Base-by-base conservation (phyloP, 192 early-diverging fungal genomes). In the Coemansia sp. region DNA sequence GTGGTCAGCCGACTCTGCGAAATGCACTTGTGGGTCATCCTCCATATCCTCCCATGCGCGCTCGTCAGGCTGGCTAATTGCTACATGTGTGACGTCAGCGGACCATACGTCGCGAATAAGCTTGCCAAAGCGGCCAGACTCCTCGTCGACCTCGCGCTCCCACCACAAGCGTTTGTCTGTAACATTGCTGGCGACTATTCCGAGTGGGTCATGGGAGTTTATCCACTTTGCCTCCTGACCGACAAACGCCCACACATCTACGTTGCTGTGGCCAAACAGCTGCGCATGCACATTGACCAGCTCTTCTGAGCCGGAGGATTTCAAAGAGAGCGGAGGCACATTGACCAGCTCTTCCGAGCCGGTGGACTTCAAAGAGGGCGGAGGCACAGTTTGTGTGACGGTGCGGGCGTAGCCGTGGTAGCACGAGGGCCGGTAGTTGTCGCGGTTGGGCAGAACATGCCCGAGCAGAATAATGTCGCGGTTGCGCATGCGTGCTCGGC, bases 181-280 rank as follows among this genome's bases (percentile, higher is more conserved):
- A 9, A 22, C 50, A 22, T 2, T 29, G 39, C 24, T 3, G 11
- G 24, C 2, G n/a, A 25, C 27, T 17, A 25, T 41, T 27, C 17
- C 29, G n/a, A 52, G 60, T 61, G 57, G 35, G 17, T 60, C 35
- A 17, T 23, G 50, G 6, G 71, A 62, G 6, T 57, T 19, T 9
- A 51, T 45, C 76, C 63, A 56, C 4, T 63, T 65, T 56, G 47
- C 27, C 19, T 61, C 68, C n/a, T 74, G 77, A 14, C 83, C 76
- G 10, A 89, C 74, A 60, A 89, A 85, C 32, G 83, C 77, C 66
- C 85, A 89, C 32, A 84, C 81, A 59, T 92, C 89, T 64, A 88
- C 85, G 60, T 92, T 92, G 66, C 84, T 83, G 63, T 92, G 90
- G 5, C 90, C 90, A 59, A 82, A 92, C 50, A 88, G 65, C 75